Conservation (phyloP, 2,329 filamentous ascomycete species). For the Anthostomella pinea region DNA sequence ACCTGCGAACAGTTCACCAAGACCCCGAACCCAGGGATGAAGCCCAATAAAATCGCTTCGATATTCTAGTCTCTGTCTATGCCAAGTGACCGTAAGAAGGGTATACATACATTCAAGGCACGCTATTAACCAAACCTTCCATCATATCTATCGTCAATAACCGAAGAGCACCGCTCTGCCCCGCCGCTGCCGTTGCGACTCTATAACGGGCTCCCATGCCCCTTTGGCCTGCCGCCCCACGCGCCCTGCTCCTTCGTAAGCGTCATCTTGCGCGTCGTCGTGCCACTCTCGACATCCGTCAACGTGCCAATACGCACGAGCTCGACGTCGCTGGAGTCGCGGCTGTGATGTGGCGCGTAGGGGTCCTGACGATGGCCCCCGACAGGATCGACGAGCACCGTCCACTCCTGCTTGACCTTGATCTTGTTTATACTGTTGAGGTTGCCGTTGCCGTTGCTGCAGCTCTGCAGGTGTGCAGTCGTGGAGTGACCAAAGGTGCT, state of each 20-base stretch:
- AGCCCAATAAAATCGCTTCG: no score
- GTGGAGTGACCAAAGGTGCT: not conserved
- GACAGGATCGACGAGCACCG: conserved; percentile 1
- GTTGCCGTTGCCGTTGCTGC: not conserved
- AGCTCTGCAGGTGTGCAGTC: not conserved
- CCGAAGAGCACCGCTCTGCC: no score
- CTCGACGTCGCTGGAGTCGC: not conserved
- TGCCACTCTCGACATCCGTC: not conserved
- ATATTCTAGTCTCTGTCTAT: no score
- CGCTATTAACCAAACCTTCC: no score
- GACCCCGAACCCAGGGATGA: no score
- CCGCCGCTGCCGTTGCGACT: no score
- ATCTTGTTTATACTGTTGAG: not conserved
- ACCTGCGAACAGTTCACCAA: no score
- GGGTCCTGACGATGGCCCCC: not conserved
- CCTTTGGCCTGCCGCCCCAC: no score
- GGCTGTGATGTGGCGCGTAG: not conserved
- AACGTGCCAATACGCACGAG: not conserved
- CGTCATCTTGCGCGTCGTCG: not conserved
- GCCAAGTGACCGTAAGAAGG: no score
- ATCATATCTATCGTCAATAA: no score
- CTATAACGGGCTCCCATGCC: no score
- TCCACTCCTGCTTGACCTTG: conserved; percentile 5
- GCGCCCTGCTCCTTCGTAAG: not conserved
- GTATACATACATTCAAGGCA: no score